Percentiles rank a stretch among this genome's conserved stretches.
phyloP scores from a whole-genome alignment of 2,329 filamentous ascomycete genomes.

The Fusarium sp. region DNA sequence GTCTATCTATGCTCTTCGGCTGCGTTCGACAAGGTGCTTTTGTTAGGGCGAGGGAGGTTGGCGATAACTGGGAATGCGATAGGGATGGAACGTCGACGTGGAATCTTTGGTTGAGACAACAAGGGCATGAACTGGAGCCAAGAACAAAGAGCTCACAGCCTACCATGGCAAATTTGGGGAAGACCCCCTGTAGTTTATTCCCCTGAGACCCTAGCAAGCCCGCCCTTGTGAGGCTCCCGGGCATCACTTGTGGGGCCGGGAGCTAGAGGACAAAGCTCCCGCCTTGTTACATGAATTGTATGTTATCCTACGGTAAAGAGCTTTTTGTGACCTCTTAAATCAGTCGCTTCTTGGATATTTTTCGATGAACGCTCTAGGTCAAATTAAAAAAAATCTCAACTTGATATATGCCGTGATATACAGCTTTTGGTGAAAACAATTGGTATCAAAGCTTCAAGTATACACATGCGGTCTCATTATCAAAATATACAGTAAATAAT shows the following conservation, averaged over 20 bases:
- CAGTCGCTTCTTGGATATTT: background rate
- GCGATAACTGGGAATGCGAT: slow-evolving; percentile 18
- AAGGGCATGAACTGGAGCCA: slow-evolving; percentile 6
- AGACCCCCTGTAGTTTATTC: slow-evolving; percentile 7
- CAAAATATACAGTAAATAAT: background rate
- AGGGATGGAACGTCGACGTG: slow-evolving; percentile 30
- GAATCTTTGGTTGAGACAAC: slow-evolving; percentile 19
- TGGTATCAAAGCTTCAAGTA: background rate
- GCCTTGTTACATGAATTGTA: background rate
- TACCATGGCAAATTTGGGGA: background rate
- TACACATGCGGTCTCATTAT: background rate
- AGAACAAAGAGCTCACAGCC: slow-evolving; percentile 9
- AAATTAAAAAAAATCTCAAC: background rate
- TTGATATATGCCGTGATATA: background rate
- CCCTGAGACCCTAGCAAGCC: background rate
- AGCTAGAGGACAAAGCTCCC: background rate
- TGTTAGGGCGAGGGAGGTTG: slow-evolving; percentile 11
- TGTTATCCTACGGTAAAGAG: background rate
- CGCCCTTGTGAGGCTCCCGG: slow-evolving; percentile 9
- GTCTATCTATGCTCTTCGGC: background rate
- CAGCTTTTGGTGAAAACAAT: background rate
- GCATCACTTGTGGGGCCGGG: background rate
- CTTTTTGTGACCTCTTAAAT: too few relatives aligned
- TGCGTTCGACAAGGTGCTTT: background rate
- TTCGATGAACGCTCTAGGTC: background rate